Percentiles rank a stretch among this genome's conserved stretches.
phyloP scores from a whole-genome alignment of 1,139 yeast species.

The Yamadazyma dushanensis region DNA sequence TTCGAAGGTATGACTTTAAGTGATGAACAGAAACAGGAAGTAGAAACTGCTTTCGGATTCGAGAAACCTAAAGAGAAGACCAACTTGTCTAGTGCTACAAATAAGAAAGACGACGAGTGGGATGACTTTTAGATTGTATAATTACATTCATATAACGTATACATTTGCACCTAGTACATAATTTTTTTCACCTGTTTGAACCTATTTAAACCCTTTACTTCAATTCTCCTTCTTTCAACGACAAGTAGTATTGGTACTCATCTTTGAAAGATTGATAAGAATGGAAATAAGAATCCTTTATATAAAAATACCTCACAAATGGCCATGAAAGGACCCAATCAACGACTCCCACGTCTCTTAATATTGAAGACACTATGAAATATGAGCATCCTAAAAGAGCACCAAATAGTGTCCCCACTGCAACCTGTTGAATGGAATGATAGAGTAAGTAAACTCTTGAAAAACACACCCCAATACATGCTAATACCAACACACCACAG shows the following conservation, averaged over 20 bases:
- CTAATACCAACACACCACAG: slow-evolving; percentile 19
- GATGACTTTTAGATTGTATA: slow-evolving; percentile 47
- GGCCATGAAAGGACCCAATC: slow-evolving; percentile 57
- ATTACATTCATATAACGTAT: too few relatives aligned
- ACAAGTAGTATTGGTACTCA: slow-evolving; percentile 28
- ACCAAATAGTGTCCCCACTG: slow-evolving; percentile 72
- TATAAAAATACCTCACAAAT: slow-evolving; percentile 41
- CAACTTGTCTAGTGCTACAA: slow-evolving; percentile 49
- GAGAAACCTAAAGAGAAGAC: slow-evolving; percentile 60
- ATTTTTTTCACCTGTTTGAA: too few relatives aligned
- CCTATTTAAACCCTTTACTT: not conserved
- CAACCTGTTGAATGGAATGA: slow-evolving; percentile 72
- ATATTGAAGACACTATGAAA: slow-evolving; percentile 51
- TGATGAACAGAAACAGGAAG: slow-evolving; percentile 25
- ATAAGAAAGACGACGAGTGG: slow-evolving; percentile 39
- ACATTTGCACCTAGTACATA: too few relatives aligned
- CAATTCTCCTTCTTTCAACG: slow-evolving; percentile 10
- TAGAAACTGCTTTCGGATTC: slow-evolving; percentile 73
- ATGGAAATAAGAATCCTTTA: slow-evolving; percentile 60
- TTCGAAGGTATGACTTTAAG: slow-evolving; percentile 39
- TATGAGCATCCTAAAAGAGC: slow-evolving; percentile 55
- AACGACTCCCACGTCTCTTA: slow-evolving; percentile 61
- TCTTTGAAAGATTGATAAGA: slow-evolving; percentile 40
- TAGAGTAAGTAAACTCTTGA: slow-evolving; percentile 80
- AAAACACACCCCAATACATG: slow-evolving; percentile 56